phyloP scores from a whole-genome alignment of 805 yeast species.

The Wickerhamomyces rabaulensis region DNA sequence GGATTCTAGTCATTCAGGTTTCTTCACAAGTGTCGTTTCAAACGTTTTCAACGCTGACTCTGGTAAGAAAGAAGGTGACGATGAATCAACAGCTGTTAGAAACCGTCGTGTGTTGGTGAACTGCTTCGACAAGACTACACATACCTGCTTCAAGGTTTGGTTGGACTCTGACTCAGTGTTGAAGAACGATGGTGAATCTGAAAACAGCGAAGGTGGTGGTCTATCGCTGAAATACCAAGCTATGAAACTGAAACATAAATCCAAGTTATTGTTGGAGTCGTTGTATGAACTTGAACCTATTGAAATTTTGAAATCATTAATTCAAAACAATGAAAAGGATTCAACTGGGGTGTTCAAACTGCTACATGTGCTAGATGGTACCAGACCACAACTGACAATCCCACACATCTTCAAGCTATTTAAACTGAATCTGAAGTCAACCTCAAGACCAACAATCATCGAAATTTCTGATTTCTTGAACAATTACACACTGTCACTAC shows the following conservation, averaged over 20 bases:
- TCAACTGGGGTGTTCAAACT: slow-evolving; percentile 45
- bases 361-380: slow-evolving; percentile 78
- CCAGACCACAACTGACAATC: slow-evolving; percentile 68
- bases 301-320: slow-evolving; percentile 65
- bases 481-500: slow-evolving; percentile 59
- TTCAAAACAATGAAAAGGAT: slow-evolving; percentile 28
- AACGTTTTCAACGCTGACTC: slow-evolving; percentile 77
- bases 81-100: not conserved
- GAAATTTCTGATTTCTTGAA: slow-evolving; percentile 32
- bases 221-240: slow-evolving; percentile 43
- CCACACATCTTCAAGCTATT: slow-evolving; percentile 62
- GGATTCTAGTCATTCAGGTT: slow-evolving; percentile 44
- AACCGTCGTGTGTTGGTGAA: slow-evolving; percentile 23
- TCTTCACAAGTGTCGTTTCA: slow-evolving; percentile 54
- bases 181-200: slow-evolving; percentile 13
- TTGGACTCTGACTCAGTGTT: slow-evolving; percentile 48
- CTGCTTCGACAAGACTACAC: slow-evolving; percentile 57
- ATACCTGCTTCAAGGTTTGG: slow-evolving; percentile 63
- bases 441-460: slow-evolving; percentile 10
- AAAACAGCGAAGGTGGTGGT: slow-evolving; percentile 19
- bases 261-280: slow-evolving; percentile 60
- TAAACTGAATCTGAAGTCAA: slow-evolving; percentile 20
- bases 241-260: slow-evolving; percentile 59
- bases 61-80: not conserved
- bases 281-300: slow-evolving; percentile 64